Percentiles rank a stretch among this genome's conserved stretches.
These are phyloP conservation scores for Gamsiella multidivaricata DNA, from an alignment of 192 early-diverging fungal species.

Conservation along the genomic window DNA sequence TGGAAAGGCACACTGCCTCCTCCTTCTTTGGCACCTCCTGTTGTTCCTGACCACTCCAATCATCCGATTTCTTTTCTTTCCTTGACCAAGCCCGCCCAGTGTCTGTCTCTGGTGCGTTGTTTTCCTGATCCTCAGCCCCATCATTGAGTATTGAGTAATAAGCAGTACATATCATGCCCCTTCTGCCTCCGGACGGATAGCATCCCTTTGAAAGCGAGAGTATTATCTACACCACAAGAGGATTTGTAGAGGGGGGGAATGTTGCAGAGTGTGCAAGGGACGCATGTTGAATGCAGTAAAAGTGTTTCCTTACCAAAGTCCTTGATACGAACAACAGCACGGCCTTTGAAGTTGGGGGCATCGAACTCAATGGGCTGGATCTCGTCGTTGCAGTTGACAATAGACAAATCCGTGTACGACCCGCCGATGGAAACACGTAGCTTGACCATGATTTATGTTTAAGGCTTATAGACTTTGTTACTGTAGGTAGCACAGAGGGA, in stretches of 20 bases:
- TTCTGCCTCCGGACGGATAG: too few species aligned
- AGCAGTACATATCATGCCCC: too few species aligned
- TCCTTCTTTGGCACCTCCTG: too few species aligned
- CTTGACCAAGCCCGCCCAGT: too few species aligned
- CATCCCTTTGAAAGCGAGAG: too few species aligned
- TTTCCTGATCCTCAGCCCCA: too few species aligned
- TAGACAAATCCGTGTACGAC: conserved; percentile 50
- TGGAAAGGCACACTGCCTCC: too few species aligned
- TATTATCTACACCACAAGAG: too few species aligned
- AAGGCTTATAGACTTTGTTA: too few species aligned
- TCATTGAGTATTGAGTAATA: too few species aligned
- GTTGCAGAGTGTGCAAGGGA: neutral
- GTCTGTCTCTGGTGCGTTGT: too few species aligned
- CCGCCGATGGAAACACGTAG: conserved; percentile 50
- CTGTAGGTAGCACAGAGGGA: neutral
- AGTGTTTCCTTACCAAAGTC: conserved; percentile 52
- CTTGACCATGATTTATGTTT: conserved; percentile 33
- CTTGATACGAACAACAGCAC: conserved; percentile 50
- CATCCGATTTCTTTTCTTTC: conserved; percentile 1
- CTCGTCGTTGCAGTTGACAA: conserved; percentile 56
- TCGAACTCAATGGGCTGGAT: conserved; percentile 56
- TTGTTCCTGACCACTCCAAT: conserved; percentile 5
- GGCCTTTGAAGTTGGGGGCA: conserved; percentile 48
- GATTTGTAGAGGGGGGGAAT: neutral
- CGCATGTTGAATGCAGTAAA: too few species aligned